Evolutionary conservation across 305 asterid genomes (phyloP).

Genomic region (Rubia peregrina): DNA sequence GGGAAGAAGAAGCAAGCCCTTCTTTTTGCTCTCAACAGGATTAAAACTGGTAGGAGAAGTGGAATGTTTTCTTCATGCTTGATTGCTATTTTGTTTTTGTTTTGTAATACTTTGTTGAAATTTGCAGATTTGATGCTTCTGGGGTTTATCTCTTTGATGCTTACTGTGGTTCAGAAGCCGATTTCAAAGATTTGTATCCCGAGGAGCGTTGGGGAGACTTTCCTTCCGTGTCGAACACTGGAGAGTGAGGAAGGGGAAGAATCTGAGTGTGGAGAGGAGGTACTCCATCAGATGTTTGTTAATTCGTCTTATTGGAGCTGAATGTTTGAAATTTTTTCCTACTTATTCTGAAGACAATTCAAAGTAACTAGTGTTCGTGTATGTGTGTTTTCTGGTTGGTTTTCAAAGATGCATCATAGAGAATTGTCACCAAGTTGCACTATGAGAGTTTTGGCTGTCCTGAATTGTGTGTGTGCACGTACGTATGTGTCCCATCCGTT

Average conservation of each 20-base stretch:
- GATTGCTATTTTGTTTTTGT: neutral
- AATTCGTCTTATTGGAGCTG: neutral
- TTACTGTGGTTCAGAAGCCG: conserved; percentile 42
- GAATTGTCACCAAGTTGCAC: neutral
- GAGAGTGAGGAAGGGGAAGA: conserved; percentile 32
- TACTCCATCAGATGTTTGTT: conserved; percentile 21
- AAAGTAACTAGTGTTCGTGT: neutral
- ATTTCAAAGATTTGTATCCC: conserved; percentile 55
- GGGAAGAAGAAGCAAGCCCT: conserved; percentile 48
- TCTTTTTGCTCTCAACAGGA: conserved; percentile 52
- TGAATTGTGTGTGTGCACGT: neutral
- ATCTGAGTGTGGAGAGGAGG: conserved; percentile 45
- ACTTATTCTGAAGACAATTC: neutral
- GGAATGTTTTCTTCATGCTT: neutral
- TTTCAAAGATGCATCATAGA: too few species aligned
- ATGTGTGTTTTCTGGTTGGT: too few species aligned
- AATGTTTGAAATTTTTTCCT: neutral
- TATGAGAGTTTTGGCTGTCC: neutral
- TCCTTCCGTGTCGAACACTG: conserved; percentile 54
- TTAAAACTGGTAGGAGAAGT: conserved; percentile 44
- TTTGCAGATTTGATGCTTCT: conserved; percentile 60
- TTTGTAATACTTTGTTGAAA: neutral
- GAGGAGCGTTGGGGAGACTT: conserved; percentile 31
- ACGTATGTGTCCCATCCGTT: neutral
- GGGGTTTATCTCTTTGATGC: conserved; percentile 67